Conservation (phyloP, 2,329 filamentous ascomycete genomes). For the Mariannaea sp. region DNA sequence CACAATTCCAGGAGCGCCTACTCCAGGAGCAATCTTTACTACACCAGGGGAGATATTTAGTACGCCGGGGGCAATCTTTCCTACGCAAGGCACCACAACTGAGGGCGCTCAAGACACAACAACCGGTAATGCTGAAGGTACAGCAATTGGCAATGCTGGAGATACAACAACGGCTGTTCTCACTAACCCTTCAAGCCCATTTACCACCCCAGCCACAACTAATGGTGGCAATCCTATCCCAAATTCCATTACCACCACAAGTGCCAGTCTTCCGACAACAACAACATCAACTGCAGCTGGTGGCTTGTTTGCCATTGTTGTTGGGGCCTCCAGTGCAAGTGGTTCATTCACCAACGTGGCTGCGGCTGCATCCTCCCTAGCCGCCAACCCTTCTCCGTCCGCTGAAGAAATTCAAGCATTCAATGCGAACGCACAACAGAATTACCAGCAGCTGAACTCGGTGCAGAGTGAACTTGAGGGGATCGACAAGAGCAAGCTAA, state of each 20-base stretch:
- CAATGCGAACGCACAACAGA: slow-evolving; percentile 7
- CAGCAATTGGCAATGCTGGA: neutral
- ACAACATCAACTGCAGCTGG: slow-evolving; percentile 4
- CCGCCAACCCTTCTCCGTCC: slow-evolving; percentile 14
- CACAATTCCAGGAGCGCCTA: neutral
- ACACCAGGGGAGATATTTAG: no score
- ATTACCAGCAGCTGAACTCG: slow-evolving; percentile 1
- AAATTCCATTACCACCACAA: neutral
- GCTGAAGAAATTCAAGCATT: slow-evolving; percentile 6
- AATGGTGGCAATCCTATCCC: neutral
- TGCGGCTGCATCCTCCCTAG: slow-evolving; percentile 14
- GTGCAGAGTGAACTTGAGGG: slow-evolving; percentile 7
- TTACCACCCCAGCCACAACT: neutral
- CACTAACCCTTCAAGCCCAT: neutral
- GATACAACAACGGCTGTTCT: neutral
- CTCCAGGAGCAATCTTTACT: no score
- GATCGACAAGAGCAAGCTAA: slow-evolving; percentile 4
- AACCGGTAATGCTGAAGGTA: no score
- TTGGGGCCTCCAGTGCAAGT: slow-evolving; percentile 1
- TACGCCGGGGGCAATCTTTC: no score
- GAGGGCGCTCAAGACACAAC: no score
- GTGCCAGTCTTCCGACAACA: neutral
- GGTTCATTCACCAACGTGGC: slow-evolving; percentile 10
- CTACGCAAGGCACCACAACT: no score
- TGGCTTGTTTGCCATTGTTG: neutral